Percentiles rank a stretch among this genome's conserved stretches.
phyloP scores from a whole-genome alignment of 2,329 filamentous ascomycete species.

The Neonectria neomacrospora region DNA sequence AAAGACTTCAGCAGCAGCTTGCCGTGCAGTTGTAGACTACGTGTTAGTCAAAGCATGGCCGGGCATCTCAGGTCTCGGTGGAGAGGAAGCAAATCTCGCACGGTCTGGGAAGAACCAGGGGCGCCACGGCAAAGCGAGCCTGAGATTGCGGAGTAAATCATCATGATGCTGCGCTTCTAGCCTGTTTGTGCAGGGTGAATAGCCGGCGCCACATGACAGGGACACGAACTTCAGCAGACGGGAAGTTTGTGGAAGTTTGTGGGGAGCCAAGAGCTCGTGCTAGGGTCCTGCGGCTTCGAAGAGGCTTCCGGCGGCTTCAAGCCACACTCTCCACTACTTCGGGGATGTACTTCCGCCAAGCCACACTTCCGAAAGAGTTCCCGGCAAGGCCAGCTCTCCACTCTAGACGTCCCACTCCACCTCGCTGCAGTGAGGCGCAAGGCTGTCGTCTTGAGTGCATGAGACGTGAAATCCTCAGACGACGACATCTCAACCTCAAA shows the following conservation, averaged over 20 bases:
- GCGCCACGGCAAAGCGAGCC: slow-evolving; percentile 29
- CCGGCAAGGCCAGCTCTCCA: slow-evolving; percentile 5
- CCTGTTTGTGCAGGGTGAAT: slow-evolving; percentile 38
- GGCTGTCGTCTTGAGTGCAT: slow-evolving; percentile 22
- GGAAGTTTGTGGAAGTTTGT: not conserved
- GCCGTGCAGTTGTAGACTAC: slow-evolving; percentile 16
- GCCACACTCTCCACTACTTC: slow-evolving; percentile 13
- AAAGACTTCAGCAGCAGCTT: slow-evolving; percentile 7
- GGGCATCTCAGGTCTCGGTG: slow-evolving; percentile 21
- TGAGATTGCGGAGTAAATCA: slow-evolving; percentile 43
- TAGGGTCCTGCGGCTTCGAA: slow-evolving; percentile 15
- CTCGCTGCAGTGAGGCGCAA: slow-evolving; percentile 21
- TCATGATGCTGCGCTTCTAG: slow-evolving; percentile 35
- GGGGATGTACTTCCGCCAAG: slow-evolving; percentile 23
- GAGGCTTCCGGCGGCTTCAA: slow-evolving; percentile 1
- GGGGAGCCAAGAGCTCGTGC: slow-evolving; percentile 11
- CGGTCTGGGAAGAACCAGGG: slow-evolving; percentile 30
- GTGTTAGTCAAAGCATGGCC: slow-evolving; percentile 6
- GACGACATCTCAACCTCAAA: slow-evolving; percentile 22
- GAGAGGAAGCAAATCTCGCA: slow-evolving; percentile 37
- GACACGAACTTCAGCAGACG: not conserved
- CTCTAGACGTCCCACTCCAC: slow-evolving; percentile 20
- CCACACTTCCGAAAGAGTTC: slow-evolving; percentile 16
- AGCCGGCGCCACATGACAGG: slow-evolving; percentile 41
- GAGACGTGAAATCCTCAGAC: slow-evolving; percentile 22